Evolutionary conservation across 2,329 filamentous ascomycete species (phyloP).

Genomic region (Sphaerostilbella broomeana): DNA sequence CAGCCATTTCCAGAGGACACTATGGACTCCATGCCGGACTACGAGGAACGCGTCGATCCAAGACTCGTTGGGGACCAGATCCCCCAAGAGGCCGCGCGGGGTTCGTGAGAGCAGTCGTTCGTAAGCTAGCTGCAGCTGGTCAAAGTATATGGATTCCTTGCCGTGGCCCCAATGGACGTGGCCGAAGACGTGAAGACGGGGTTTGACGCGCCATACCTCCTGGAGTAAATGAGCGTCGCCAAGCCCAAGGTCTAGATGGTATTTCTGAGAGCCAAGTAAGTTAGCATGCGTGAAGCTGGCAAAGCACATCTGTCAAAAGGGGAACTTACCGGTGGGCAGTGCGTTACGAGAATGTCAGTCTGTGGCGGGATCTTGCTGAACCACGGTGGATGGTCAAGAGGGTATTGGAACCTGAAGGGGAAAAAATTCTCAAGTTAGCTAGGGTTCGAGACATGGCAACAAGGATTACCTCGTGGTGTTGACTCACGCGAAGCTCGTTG

Average conservation of each 20-base stretch:
- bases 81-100: conserved; percentile 36
- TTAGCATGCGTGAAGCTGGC: neutral
- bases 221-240: conserved; percentile 65
- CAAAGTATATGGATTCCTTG: conserved; percentile 63
- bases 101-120: conserved; percentile 53
- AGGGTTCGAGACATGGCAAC: neutral
- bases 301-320: neutral
- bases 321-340: conserved; percentile 60
- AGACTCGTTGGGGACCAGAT: conserved; percentile 38
- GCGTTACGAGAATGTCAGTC: conserved; percentile 74
- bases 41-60: conserved; percentile 44
- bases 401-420: conserved; percentile 77
- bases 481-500: conserved; percentile 54
- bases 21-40: conserved; percentile 38
- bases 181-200: conserved; percentile 74
- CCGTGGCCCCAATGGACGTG: conserved; percentile 77
- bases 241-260: conserved; percentile 62
- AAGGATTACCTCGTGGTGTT: neutral
- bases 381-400: conserved; percentile 61
- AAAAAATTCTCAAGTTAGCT: conserved; percentile 2
- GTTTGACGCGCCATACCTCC: conserved; percentile 69
- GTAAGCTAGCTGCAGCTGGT: conserved; percentile 64
- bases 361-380: conserved; percentile 60
- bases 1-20: conserved; percentile 49
- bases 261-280: conserved; percentile 35